Evolutionary conservation across 352 stramenopile genomes (phyloP).

Genomic region (Globisporangium lucens): DNA sequence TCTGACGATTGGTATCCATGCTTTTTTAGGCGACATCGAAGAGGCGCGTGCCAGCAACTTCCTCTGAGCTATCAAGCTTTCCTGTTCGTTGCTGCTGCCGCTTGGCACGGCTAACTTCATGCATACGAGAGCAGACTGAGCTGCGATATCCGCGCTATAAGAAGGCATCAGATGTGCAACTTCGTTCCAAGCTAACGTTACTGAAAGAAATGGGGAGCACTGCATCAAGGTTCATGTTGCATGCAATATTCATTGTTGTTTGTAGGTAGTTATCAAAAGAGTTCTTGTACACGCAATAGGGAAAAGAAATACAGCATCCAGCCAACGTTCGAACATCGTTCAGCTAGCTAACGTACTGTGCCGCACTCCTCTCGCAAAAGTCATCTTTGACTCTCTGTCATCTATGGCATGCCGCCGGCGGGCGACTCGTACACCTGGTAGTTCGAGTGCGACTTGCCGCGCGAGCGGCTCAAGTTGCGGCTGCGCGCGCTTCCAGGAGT

Average conservation of each 20-base stretch:
- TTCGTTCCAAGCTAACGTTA: neutral
- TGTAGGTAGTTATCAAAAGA: constrained; percentile 9
- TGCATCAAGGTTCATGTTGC: neutral
- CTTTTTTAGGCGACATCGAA: neutral
- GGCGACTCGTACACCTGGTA: constrained; percentile 70
- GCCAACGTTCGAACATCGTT: neutral
- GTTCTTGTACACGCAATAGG: constrained; percentile 5
- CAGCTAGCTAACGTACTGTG: neutral
- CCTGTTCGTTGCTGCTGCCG: too few relatives aligned
- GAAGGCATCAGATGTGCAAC: neutral
- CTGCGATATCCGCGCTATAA: too few relatives aligned
- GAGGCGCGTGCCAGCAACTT: neutral
- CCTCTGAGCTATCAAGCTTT: too few relatives aligned
- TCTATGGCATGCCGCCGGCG: constrained; percentile 41
- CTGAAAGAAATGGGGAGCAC: neutral
- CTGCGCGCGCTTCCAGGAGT: constrained; percentile 56
- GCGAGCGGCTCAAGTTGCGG: constrained; percentile 63
- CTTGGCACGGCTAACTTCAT: too few relatives aligned
- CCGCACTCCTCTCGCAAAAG: constrained; percentile 4
- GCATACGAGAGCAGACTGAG: too few relatives aligned
- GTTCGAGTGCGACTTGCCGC: constrained; percentile 64
- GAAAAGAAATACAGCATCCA: neutral
- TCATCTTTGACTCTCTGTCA: neutral
- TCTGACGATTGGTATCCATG: neutral
- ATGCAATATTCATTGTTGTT: constrained; percentile 3